Conservation (phyloP, 495 filamentous ascomycete species). For the Talaromyces ruber region DNA sequence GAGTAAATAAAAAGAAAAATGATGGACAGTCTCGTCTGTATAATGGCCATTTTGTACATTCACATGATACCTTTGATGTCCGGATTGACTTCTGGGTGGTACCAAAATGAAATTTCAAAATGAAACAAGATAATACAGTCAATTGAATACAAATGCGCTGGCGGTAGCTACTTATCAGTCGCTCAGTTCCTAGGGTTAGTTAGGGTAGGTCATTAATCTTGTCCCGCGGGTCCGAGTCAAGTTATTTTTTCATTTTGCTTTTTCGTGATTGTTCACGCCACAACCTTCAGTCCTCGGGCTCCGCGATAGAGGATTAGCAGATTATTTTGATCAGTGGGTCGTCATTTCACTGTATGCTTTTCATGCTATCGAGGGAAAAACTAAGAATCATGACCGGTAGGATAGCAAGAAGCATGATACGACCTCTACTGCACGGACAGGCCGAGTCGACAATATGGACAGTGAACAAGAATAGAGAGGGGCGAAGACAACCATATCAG, state of each 20-base stretch:
- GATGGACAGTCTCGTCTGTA: not conserved
- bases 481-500: not conserved
- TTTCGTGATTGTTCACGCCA: not conserved
- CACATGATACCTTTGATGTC: not conserved
- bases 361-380: not conserved
- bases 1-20: not conserved
- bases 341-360: not conserved
- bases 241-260: not conserved
- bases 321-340: not conserved
- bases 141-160: not conserved
- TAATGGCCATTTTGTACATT: not conserved
- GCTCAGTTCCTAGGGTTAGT: not conserved
- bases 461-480: not conserved
- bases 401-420: not conserved
- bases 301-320: not conserved
- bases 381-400: not conserved
- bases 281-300: not conserved
- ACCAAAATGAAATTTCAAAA: not conserved
- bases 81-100: not conserved
- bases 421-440: not conserved
- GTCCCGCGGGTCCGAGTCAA: not conserved
- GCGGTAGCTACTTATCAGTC: not conserved
- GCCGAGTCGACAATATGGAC: not conserved
- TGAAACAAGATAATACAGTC: not conserved
- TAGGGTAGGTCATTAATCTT: not conserved